Evolutionary conservation across 2,329 filamentous ascomycete species (phyloP).

Genomic region (Emydomyces testavorans): DNA sequence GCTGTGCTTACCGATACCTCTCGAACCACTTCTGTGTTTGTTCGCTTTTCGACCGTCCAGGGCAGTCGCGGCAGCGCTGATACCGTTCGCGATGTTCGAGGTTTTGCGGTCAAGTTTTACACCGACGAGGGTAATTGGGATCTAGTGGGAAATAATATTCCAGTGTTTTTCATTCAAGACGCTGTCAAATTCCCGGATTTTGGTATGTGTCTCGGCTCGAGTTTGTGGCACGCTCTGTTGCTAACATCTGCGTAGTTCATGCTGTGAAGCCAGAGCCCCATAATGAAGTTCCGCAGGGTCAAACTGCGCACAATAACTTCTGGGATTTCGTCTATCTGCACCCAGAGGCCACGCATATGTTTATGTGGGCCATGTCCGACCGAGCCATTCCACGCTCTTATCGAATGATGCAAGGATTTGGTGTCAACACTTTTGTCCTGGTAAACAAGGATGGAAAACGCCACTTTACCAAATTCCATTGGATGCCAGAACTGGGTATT

Average conservation of each 20-base stretch:
- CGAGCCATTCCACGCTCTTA: slow-evolving; percentile 60
- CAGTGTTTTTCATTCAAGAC: slow-evolving; percentile 67
- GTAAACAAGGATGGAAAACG: slow-evolving; percentile 57
- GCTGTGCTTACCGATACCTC: slow-evolving; percentile 57
- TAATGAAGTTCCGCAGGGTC: slow-evolving; percentile 58
- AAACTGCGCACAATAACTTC: slow-evolving; percentile 62
- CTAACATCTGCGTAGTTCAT: slow-evolving; percentile 28
- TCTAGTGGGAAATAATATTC: slow-evolving; percentile 61
- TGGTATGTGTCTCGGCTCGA: slow-evolving; percentile 23
- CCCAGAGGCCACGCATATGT: slow-evolving; percentile 65
- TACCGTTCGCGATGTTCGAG: slow-evolving; percentile 70
- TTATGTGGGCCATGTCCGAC: slow-evolving; percentile 68
- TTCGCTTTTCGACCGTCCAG: slow-evolving; percentile 68
- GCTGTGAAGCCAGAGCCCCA: slow-evolving; percentile 58
- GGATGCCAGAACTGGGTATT: slow-evolving; percentile 61
- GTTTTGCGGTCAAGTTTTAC: slow-evolving; percentile 69
- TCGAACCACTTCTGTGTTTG: slow-evolving; percentile 52
- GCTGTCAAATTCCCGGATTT: slow-evolving; percentile 63
- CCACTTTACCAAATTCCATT: slow-evolving; percentile 68
- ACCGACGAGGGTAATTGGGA: slow-evolving; percentile 70
- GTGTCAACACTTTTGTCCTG: slow-evolving; percentile 67
- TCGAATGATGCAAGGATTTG: slow-evolving; percentile 79
- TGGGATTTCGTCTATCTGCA: slow-evolving; percentile 63
- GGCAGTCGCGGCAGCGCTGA: slow-evolving; percentile 66
- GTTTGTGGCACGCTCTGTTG: not conserved